Percentiles rank a stretch among this genome's conserved stretches.
phyloP scores from a whole-genome alignment of 2,329 filamentous ascomycete genomes.

The Cladorrhinum sp. region DNA sequence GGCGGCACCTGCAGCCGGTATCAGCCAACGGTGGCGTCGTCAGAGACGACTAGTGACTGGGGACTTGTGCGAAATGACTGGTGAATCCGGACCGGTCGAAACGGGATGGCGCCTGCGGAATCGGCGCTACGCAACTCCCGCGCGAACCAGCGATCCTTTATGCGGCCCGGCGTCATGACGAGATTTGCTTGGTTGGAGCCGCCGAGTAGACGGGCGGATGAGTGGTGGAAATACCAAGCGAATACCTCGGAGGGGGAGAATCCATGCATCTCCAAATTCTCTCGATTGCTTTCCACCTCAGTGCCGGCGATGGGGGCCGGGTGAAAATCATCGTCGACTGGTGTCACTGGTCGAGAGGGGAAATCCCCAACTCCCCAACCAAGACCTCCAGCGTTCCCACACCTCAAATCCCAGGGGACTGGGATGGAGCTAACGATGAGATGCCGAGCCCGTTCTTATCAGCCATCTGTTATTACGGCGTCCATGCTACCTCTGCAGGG shows the following conservation, averaged over 20 bases:
- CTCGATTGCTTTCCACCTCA: neutral
- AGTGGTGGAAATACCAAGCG: slow-evolving; percentile 9
- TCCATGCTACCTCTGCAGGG: slow-evolving; percentile 15
- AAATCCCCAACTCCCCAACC: neutral
- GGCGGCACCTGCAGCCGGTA: slow-evolving; percentile 9
- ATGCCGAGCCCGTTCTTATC: slow-evolving; percentile 33
- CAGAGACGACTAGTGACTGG: neutral
- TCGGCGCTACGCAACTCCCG: slow-evolving; percentile 11
- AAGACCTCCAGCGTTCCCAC: slow-evolving; percentile 14
- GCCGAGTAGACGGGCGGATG: neutral
- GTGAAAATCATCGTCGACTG: no score
- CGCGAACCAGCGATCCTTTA: slow-evolving; percentile 20
- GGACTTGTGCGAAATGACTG: neutral
- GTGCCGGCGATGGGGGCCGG: neutral
- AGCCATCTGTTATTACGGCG: slow-evolving; percentile 28
- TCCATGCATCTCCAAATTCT: neutral
- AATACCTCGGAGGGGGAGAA: neutral
- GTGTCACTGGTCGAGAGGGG: neutral
- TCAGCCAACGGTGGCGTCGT: slow-evolving; percentile 10
- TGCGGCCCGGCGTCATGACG: slow-evolving; percentile 15
- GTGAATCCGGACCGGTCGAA: slow-evolving; percentile 3
- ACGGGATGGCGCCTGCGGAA: slow-evolving; percentile 10
- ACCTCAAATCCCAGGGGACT: slow-evolving; percentile 31
- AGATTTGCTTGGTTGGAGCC: slow-evolving; percentile 9
- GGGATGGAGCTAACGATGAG: slow-evolving; percentile 34